Conservation (phyloP, 352 stramenopile genomes). For the Aphanomyces astaci region DNA sequence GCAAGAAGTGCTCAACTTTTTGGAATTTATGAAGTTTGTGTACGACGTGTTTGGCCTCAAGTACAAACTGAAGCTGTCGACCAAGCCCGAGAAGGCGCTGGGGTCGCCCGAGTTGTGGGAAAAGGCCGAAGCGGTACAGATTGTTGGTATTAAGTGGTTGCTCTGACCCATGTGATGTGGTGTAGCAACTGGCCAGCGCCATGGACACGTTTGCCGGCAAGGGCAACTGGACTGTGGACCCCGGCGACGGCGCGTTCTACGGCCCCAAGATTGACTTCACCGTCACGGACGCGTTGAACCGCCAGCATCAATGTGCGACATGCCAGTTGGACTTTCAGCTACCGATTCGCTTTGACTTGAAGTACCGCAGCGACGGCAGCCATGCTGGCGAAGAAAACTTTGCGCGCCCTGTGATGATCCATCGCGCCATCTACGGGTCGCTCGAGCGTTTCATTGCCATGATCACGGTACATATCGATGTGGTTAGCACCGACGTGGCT, state of each 20-base stretch:
- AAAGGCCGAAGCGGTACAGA: conserved; percentile 31
- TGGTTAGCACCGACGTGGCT: not conserved
- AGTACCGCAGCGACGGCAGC: conserved; percentile 65
- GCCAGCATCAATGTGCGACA: conserved; percentile 97
- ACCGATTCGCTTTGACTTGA: conserved; percentile 97
- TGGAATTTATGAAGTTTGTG: conserved; percentile 97
- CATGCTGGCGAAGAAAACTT: conserved; percentile 57
- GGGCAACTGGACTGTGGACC: conserved; percentile 95
- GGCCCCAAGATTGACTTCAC: conserved; percentile 99
- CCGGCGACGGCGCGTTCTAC: conserved; percentile 98
- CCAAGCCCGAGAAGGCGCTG: conserved; percentile 94
- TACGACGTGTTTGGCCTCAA: conserved; percentile 97
- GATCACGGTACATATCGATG: conserved; percentile 48
- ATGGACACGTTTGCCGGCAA: conserved; percentile 93
- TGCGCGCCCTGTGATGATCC: conserved; percentile 96
- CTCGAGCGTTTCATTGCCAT: conserved; percentile 98
- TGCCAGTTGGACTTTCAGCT: conserved; percentile 98
- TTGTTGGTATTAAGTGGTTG: too few species aligned
- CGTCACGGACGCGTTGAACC: conserved; percentile 93
- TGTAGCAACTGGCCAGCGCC: conserved; percentile 69
- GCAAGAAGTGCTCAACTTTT: conserved; percentile 79
- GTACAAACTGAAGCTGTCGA: conserved; percentile 97
- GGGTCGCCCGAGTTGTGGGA: conserved; percentile 93
- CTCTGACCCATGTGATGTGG: not conserved
- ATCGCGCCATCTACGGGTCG: conserved; percentile 96